Conservation (phyloP, 306 rosid species). For the Quillaja saponaria region DNA sequence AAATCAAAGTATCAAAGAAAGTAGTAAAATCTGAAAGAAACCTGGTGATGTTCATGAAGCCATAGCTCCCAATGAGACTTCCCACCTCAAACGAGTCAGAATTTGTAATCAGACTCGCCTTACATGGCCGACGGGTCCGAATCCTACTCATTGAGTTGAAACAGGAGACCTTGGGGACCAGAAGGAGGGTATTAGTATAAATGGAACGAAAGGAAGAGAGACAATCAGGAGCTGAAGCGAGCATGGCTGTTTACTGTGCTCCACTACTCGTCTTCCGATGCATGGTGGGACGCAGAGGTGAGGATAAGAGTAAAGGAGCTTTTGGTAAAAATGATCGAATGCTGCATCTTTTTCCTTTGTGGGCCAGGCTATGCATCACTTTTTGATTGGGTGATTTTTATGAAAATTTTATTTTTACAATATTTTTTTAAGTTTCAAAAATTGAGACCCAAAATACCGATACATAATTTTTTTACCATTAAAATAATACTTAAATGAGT, state of each 20-base stretch:
- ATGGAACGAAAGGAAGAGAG: constrained; percentile 25
- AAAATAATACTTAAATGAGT: too few species aligned
- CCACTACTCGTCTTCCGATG: too few species aligned
- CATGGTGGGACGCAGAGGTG: too few species aligned
- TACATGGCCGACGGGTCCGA: constrained; percentile 38
- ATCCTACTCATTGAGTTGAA: constrained; percentile 23
- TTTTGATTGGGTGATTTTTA: too few species aligned
- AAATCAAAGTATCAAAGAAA: constrained; percentile 21
- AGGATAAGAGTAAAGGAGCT: too few species aligned
- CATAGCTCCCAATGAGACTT: constrained; percentile 81
- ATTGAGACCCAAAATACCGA: too few species aligned
- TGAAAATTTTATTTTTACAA: too few species aligned
- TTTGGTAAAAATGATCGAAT: neutral
- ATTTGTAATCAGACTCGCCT: constrained; percentile 53
- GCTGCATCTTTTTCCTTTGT: too few species aligned
- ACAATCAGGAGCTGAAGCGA: constrained; percentile 27
- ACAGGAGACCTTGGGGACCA: constrained; percentile 4
- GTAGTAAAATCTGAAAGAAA: neutral
- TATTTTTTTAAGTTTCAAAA: too few species aligned
- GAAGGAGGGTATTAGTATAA: constrained; percentile 7
- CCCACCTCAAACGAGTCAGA: constrained; percentile 91
- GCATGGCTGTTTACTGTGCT: constrained; percentile 14
- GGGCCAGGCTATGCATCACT: too few species aligned
- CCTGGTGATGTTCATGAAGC: constrained; percentile 91
- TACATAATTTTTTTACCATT: too few species aligned